These are phyloP conservation scores for Lichtheimia corymbifera DNA, from an alignment of 371 early-diverging fungal species.

Conservation along the genomic window DNA sequence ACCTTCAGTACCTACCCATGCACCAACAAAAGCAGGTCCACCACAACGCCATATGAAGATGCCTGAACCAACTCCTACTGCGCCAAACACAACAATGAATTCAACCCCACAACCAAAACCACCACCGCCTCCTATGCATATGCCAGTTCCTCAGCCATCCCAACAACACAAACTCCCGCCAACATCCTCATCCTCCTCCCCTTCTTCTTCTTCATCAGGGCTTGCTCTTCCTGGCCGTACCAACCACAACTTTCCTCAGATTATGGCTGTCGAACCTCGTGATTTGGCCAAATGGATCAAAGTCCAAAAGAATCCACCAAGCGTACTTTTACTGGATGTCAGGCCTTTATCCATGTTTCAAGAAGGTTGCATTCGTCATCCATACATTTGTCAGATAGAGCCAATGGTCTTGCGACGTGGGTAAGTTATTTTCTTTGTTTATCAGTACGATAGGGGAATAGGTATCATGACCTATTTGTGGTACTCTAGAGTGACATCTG, in stretches of 20 bases:
- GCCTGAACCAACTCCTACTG: conserved; percentile 10
- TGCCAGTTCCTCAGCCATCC: conserved; percentile 3
- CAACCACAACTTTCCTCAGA: conserved; percentile 28
- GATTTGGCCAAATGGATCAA: conserved; percentile 47
- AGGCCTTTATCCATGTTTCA: conserved; percentile 69
- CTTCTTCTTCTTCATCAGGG: background rate
- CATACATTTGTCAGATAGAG: conserved; percentile 76
- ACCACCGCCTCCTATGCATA: background rate
- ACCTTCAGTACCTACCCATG: conserved; percentile 27
- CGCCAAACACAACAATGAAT: too few relatives aligned
- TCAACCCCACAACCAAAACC: conserved; percentile 7
- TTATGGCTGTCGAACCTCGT: conserved; percentile 32
- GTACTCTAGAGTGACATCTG: conserved; percentile 37
- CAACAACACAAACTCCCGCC: conserved; percentile 2
- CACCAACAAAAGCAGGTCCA: conserved; percentile 1
- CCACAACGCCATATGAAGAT: conserved; percentile 8
- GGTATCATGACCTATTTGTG: background rate
- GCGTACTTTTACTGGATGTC: conserved; percentile 82
- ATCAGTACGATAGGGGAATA: background rate
- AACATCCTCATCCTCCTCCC: conserved; percentile 1
- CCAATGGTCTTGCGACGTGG: conserved; percentile 65
- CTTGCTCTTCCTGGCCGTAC: conserved; percentile 17
- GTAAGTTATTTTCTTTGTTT: conserved; percentile 31
- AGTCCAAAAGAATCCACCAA: conserved; percentile 33
- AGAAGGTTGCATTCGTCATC: conserved; percentile 73